Base-by-base conservation (phyloP, 2,329 filamentous ascomycete genomes). In the Fusarium transvaalense region DNA sequence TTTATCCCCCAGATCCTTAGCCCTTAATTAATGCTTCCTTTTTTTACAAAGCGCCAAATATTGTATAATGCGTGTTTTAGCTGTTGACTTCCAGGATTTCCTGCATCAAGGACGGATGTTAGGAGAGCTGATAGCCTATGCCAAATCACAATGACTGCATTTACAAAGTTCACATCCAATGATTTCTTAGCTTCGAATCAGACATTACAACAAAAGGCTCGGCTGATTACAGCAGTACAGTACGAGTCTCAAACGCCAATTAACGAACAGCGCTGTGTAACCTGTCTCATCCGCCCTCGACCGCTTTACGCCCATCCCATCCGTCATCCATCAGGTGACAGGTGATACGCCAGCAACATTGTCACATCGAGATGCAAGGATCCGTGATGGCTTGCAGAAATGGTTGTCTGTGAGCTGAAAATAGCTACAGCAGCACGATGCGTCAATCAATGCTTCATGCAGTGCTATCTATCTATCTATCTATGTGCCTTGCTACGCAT, bases 331-430 rank as follows among this genome's bases (percentile, higher is more conserved):
- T 58, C 53, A 55, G 45, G 41, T 61, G 60, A 58, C 62, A 68
- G 64, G 66, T 72, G 50, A 51, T 41, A 55, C 54, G 41, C 53
- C 47, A 31, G 64, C 23, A 13, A 51, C 19, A 47, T 58, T 56
- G 55, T 21, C 25, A 37, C 54, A 59, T 56, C 27, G 21, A 59
- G 47, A 56, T 46, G 54, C 60, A 51, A 53, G 48, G 60, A 43
- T 65, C 61, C 45, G 35, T 32, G 38, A 68, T 61, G 66, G 61
- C 65, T 68, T 66, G 65, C 65, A 68, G 60, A 39, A 42, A 29
- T 51, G 34, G 47, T 23, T 64, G 45, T 34, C 39, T 64, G 25
- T 53, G 52, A 59, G 53, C 61, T 64, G 61, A 64, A 64, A 64
- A 64, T 64, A 51, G 45, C 61, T 51, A 41, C 38, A 47, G 41